Conservation (phyloP, 192 early-diverging fungal genomes). For the Phycomyces nitens region DNA sequence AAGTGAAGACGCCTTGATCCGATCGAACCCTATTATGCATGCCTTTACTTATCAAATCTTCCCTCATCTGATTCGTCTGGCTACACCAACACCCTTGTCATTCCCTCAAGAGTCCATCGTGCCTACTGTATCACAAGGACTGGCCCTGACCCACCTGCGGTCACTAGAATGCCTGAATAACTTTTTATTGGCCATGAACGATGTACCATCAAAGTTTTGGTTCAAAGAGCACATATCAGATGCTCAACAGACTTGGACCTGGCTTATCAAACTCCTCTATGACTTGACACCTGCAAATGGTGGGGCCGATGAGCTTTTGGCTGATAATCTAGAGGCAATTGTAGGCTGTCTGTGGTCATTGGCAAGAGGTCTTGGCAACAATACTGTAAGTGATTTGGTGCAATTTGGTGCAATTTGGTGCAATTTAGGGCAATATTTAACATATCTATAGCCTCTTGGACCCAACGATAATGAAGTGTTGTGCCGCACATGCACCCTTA, state of each 20-base stretch:
- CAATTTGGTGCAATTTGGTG: no score
- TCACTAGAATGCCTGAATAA: constrained; percentile 75
- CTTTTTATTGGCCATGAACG: constrained; percentile 70
- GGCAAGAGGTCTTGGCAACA: constrained; percentile 57
- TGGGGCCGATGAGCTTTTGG: constrained; percentile 49
- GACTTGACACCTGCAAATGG: constrained; percentile 40
- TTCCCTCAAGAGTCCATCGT: constrained; percentile 39
- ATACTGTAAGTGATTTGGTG: constrained; percentile 39
- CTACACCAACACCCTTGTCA: constrained; percentile 46
- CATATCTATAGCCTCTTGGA: constrained; percentile 39
- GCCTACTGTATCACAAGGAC: constrained; percentile 41
- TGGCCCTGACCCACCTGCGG: constrained; percentile 60
- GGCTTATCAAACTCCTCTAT: constrained; percentile 57
- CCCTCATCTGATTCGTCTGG: constrained; percentile 45
- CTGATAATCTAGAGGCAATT: constrained; percentile 58
- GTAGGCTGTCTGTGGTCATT: constrained; percentile 78
- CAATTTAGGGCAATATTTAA: no score
- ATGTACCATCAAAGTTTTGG: constrained; percentile 62
- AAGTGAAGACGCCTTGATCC: constrained; percentile 22
- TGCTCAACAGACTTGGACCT: constrained; percentile 51
- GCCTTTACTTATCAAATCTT: constrained; percentile 46
- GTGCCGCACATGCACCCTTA: constrained; percentile 41
- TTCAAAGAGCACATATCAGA: constrained; percentile 48
- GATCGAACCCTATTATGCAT: constrained; percentile 43
- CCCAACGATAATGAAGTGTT: constrained; percentile 40